Evolutionary conservation across 192 early-diverging fungal species (phyloP).

Genomic region (Coemansia nantahalensis): DNA sequence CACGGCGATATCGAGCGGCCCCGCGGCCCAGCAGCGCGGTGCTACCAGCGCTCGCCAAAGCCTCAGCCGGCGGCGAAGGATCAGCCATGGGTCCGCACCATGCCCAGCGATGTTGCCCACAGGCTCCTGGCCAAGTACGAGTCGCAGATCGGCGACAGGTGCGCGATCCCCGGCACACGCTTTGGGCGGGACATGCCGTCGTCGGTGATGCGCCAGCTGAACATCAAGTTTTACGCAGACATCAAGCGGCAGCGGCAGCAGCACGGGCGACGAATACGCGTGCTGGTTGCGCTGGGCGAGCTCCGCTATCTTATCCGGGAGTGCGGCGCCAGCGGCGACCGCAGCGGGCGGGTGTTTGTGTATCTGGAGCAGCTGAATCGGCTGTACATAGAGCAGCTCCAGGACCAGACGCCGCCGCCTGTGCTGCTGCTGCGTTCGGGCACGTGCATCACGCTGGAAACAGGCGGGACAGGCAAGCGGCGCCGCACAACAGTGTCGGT

Average conservation of each 20-base stretch:
- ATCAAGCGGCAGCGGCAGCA: constrained; percentile 27
- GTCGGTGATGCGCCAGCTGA: constrained; percentile 36
- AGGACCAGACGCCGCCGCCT: not conserved
- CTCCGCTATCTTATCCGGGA: constrained; percentile 20
- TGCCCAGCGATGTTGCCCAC: constrained; percentile 11
- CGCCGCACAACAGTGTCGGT: not conserved
- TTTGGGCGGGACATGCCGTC: constrained; percentile 35
- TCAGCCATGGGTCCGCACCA: constrained; percentile 29
- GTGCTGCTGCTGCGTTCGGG: constrained; percentile 23
- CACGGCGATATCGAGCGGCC: too few relatives aligned
- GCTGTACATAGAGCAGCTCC: constrained; percentile 18
- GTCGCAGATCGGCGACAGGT: not conserved
- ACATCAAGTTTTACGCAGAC: constrained; percentile 19
- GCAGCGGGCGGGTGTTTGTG: constrained; percentile 19
- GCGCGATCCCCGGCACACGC: not conserved
- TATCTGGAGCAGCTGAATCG: constrained; percentile 26
- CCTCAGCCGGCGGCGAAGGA: not conserved
- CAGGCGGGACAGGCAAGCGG: not conserved
- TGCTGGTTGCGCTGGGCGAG: constrained; percentile 20
- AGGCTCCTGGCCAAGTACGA: constrained; percentile 12
- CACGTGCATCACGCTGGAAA: constrained; percentile 11
- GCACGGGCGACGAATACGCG: constrained; percentile 32
- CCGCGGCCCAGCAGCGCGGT: too few relatives aligned
- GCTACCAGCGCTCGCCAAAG: too few relatives aligned
- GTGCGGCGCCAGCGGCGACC: constrained; percentile 4